These are phyloP conservation scores for Chrysochromulina tobinii DNA, from an alignment of 78 protist genomes.

Conservation along the genomic window DNA sequence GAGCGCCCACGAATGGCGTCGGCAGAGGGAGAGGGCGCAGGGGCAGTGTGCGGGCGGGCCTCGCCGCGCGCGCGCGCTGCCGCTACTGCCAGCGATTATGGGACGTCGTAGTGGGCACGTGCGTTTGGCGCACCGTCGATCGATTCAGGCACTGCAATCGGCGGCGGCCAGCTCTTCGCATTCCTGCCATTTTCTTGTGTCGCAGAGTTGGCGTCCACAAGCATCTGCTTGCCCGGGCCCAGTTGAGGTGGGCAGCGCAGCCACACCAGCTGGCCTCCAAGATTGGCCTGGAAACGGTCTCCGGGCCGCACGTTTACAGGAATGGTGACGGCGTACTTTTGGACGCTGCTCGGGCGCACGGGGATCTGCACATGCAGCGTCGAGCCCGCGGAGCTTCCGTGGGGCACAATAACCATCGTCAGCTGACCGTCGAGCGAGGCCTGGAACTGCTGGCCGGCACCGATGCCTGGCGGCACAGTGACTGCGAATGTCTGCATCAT, in stretches of 20 bases:
- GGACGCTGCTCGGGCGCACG: neutral
- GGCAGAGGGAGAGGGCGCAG: neutral
- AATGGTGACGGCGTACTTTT: slow-evolving; percentile 5
- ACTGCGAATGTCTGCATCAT: slow-evolving; percentile 13
- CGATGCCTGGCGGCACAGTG: slow-evolving; percentile 5
- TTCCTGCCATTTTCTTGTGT: neutral
- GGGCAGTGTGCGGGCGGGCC: neutral
- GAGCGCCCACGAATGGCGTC: neutral
- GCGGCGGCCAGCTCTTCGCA: neutral
- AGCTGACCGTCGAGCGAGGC: slow-evolving; percentile 16
- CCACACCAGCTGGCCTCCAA: neutral
- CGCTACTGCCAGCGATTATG: no score
- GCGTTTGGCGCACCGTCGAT: neutral
- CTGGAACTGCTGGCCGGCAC: slow-evolving; percentile 21
- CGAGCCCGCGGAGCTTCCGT: neutral
- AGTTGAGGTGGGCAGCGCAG: neutral
- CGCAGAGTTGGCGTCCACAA: neutral
- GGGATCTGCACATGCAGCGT: slow-evolving; percentile 26
- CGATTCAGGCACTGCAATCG: neutral
- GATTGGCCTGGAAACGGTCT: slow-evolving; percentile 1
- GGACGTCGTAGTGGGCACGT: no score
- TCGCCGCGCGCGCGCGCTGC: neutral
- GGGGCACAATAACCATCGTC: slow-evolving; percentile 16
- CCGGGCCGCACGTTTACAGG: neutral
- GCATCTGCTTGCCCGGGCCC: slow-evolving; percentile 20